phyloP scores from a whole-genome alignment of 139 green algal genomes.

The Haematococcus lacustris region DNA sequence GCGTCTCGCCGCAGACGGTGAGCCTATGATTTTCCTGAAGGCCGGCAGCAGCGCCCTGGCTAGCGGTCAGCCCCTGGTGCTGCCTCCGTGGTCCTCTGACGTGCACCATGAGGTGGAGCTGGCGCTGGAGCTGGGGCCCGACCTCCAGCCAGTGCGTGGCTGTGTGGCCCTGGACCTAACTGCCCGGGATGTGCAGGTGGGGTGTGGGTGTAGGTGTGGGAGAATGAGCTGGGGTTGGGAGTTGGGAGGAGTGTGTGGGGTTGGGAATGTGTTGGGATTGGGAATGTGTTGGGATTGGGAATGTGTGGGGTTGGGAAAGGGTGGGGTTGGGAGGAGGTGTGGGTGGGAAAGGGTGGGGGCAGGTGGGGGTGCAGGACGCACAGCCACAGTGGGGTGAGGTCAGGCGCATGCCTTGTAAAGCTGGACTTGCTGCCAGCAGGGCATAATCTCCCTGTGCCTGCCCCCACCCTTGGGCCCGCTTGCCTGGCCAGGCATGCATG shows the following conservation, averaged over 20 bases:
- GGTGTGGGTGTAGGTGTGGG: too few relatives aligned
- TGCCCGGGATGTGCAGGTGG: slow-evolving; percentile 25
- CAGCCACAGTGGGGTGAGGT: not conserved
- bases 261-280: too few relatives aligned
- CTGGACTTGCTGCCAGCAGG: not conserved
- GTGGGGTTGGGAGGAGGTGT: not conserved
- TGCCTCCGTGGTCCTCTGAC: slow-evolving; percentile 11
- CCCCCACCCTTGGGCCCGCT: too few relatives aligned
- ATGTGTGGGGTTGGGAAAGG: too few relatives aligned
- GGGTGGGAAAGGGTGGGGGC: not conserved
- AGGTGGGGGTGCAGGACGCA: not conserved
- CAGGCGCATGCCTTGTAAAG: slow-evolving; percentile 1
- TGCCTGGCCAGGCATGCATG: too few relatives aligned
- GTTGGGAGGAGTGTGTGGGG: too few relatives aligned
- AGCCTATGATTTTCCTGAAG: too few relatives aligned
- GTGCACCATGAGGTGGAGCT: slow-evolving; percentile 34
- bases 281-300: too few relatives aligned
- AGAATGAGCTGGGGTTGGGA: too few relatives aligned
- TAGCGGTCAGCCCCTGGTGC: too few relatives aligned
- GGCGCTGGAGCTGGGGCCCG: slow-evolving; percentile 23
- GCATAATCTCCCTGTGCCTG: not conserved
- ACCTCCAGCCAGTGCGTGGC: slow-evolving; percentile 12
- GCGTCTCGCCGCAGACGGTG: too few relatives aligned
- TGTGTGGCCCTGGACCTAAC: slow-evolving; percentile 28
- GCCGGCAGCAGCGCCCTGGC: too few relatives aligned